These are phyloP conservation scores for Hyphopichia wangnamkhiaoensis DNA, from an alignment of 1,139 yeast species.

Conservation along the genomic window DNA sequence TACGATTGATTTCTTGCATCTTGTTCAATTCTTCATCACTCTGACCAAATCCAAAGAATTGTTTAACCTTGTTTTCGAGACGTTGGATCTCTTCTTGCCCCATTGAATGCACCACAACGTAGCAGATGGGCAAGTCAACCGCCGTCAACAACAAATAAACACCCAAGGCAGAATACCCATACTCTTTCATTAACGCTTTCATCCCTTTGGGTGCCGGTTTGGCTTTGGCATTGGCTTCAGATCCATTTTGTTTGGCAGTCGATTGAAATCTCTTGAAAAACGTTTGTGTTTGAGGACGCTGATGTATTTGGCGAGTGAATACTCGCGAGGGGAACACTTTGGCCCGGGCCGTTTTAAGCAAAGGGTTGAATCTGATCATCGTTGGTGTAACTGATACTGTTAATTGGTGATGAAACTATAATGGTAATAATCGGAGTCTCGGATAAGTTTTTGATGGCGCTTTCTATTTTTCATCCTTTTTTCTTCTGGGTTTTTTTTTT, in stretches of 20 bases:
- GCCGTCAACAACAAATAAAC: conserved; percentile 72
- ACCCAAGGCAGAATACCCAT: conserved; percentile 90
- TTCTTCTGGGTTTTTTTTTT: background rate
- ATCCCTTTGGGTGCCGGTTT: conserved; percentile 48
- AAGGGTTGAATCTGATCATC: conserved; percentile 14
- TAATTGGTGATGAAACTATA: too few species aligned
- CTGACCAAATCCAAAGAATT: conserved; percentile 57
- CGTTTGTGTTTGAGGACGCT: conserved; percentile 3
- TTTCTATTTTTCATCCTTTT: background rate
- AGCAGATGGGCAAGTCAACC: conserved; percentile 83
- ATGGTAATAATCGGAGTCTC: too few species aligned
- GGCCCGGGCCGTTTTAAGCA: background rate
- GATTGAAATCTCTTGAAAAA: conserved; percentile 21
- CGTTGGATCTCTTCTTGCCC: conserved; percentile 80
- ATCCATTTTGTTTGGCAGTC: conserved; percentile 8
- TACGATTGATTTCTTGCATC: conserved; percentile 33
- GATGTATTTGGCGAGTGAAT: background rate
- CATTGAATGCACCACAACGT: conserved; percentile 74
- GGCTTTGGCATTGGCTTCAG: conserved; percentile 13
- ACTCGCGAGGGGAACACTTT: background rate
- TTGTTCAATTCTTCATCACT: conserved; percentile 39
- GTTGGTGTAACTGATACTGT: too few species aligned
- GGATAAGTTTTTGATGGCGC: background rate
- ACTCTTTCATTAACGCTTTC: conserved; percentile 74
- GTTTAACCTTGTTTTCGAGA: conserved; percentile 62